These are phyloP conservation scores for Calocybe gangraenosa DNA, from an alignment of 768 basidiomycete genomes.

Conservation along the genomic window DNA sequence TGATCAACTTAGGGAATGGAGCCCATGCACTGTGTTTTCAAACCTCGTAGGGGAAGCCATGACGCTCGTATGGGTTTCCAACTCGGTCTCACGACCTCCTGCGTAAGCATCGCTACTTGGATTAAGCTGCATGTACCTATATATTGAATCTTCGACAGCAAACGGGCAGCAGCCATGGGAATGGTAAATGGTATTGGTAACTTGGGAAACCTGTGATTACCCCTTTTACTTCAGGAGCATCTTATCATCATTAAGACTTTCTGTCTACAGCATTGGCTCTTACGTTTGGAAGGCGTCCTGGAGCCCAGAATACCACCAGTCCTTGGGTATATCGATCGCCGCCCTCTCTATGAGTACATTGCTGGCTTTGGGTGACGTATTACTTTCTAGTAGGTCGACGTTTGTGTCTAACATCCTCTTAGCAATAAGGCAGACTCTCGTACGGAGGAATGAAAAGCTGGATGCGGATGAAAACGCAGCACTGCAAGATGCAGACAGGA, in stretches of 20 bases:
- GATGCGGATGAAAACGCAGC: constrained; percentile 39
- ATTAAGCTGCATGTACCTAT: neutral
- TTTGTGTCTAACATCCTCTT: neutral
- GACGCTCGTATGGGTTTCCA: constrained; percentile 61
- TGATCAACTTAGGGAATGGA: neutral
- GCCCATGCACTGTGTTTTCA: neutral
- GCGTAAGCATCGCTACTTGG: constrained; percentile 29
- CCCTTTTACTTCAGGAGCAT: neutral
- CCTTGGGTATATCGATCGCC: constrained; percentile 45
- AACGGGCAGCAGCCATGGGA: constrained; percentile 41
- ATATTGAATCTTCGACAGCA: constrained; percentile 21
- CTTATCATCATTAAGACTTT: neutral
- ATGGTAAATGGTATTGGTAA: neutral
- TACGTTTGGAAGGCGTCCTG: constrained; percentile 56
- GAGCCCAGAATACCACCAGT: constrained; percentile 57
- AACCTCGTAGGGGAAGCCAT: constrained; percentile 36
- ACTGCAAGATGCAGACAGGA: constrained; percentile 36
- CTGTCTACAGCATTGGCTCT: constrained; percentile 43
- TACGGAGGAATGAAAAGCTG: constrained; percentile 44
- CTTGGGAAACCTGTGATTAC: neutral
- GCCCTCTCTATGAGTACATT: constrained; percentile 26
- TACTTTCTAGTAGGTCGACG: neutral
- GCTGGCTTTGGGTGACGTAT: constrained; percentile 18
- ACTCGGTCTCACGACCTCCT: constrained; percentile 56
- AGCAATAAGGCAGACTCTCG: constrained; percentile 40